Evolutionary conservation across 2,329 filamentous ascomycete genomes (phyloP).

Genomic region (Diplodia sapinea): DNA sequence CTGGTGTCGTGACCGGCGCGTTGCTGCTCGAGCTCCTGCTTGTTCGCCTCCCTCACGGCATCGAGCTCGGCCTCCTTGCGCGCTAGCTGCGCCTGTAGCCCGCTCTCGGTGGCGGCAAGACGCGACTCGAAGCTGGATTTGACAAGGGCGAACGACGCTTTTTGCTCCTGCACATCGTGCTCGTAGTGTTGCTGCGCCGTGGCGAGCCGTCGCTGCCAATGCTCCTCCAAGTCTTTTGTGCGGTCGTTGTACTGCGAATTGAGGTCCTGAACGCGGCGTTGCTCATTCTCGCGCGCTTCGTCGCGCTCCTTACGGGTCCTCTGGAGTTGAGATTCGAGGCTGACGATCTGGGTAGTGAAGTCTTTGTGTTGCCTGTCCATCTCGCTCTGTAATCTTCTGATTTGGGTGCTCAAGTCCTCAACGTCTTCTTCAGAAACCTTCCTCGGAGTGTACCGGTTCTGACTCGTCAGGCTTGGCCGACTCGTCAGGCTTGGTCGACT

Average conservation of each 20-base stretch:
- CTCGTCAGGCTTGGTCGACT: not conserved
- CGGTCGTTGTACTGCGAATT: slow-evolving; percentile 17
- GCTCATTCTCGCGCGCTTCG: slow-evolving; percentile 24
- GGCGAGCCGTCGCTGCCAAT: slow-evolving; percentile 18
- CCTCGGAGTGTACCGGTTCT: not conserved
- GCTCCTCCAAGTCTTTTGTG: slow-evolving; percentile 8
- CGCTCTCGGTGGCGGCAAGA: slow-evolving; percentile 21
- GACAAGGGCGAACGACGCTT: slow-evolving; percentile 23
- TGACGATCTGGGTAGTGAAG: slow-evolving; percentile 2
- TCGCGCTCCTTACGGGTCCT: slow-evolving; percentile 2
- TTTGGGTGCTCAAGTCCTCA: slow-evolving; percentile 10
- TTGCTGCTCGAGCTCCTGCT: slow-evolving; percentile 25
- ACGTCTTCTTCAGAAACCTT: not conserved
- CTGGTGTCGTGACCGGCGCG: slow-evolving; percentile 22
- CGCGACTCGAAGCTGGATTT: slow-evolving; percentile 26
- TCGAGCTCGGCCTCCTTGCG: slow-evolving; percentile 28
- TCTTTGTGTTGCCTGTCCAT: slow-evolving; percentile 8
- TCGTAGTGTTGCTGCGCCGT: slow-evolving; percentile 17
- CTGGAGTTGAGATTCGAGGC: slow-evolving; percentile 21
- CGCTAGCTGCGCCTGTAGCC: slow-evolving; percentile 14
- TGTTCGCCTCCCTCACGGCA: not conserved
- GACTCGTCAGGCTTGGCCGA: too few relatives aligned
- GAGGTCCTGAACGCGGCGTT: slow-evolving; percentile 16
- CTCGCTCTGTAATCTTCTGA: slow-evolving; percentile 1
- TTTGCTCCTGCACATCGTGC: slow-evolving; percentile 22